phyloP scores from a whole-genome alignment of 164 flowering plant genomes.

The Pachysandra terminalis region DNA sequence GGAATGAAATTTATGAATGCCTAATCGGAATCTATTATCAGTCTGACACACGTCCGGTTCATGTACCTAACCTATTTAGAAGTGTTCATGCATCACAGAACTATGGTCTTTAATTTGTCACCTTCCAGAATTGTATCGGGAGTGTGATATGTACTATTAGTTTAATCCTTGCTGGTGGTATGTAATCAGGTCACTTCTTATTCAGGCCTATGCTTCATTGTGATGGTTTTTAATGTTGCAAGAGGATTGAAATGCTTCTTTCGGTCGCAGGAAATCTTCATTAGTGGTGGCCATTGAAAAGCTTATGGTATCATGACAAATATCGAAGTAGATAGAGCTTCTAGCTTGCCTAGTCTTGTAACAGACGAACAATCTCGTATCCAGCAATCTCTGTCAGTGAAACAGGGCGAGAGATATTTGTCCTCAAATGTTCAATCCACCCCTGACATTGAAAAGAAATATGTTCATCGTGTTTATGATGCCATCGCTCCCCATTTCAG shows the following conservation, averaged over 20 bases:
- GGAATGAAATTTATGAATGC: too few relatives aligned
- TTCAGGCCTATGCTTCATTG: not conserved
- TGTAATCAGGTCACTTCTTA: not conserved
- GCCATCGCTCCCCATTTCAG: slow-evolving; percentile 99
- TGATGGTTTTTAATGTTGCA: slow-evolving; percentile 21
- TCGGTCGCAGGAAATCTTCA: not conserved
- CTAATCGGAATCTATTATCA: too few relatives aligned
- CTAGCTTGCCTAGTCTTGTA: slow-evolving; percentile 19
- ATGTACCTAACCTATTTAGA: too few relatives aligned
- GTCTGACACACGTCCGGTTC: too few relatives aligned
- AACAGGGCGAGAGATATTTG: slow-evolving; percentile 13
- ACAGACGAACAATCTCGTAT: slow-evolving; percentile 22
- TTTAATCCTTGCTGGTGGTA: not conserved
- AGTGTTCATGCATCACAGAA: too few relatives aligned
- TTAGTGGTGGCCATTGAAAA: slow-evolving; percentile 12
- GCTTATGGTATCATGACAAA: slow-evolving; percentile 32
- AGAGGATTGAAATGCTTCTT: slow-evolving; percentile 14
- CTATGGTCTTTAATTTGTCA: too few relatives aligned
- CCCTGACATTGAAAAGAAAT: slow-evolving; percentile 92
- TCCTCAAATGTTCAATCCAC: slow-evolving; percentile 46
- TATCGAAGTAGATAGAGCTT: slow-evolving; percentile 22
- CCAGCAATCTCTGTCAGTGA: slow-evolving; percentile 13
- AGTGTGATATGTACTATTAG: too few relatives aligned
- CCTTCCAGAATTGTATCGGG: too few relatives aligned
- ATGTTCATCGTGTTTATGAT: slow-evolving; percentile 92